phyloP scores from a whole-genome alignment of 2,329 filamentous ascomycete species.

The Epichloe sp. region DNA sequence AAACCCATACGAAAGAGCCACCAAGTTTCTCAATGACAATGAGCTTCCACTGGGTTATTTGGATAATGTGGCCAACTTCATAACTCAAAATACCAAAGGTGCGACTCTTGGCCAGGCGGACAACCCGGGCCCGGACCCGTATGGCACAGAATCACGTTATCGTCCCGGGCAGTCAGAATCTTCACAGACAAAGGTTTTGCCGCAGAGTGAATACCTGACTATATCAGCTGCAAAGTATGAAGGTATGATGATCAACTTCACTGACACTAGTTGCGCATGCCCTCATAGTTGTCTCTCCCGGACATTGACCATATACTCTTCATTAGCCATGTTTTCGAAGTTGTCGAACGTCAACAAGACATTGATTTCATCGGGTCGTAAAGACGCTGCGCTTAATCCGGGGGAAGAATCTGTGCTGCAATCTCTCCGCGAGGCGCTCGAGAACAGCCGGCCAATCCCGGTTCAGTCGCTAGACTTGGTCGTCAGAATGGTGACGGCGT shows the following conservation, averaged over 20 bases:
- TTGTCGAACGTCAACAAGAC: conserved; percentile 61
- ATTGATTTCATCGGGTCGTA: conserved; percentile 57
- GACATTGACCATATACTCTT: conserved; percentile 10
- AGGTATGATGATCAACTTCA: conserved; percentile 20
- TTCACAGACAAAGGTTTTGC: conserved; percentile 48
- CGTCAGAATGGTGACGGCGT: conserved; percentile 59
- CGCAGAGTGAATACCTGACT: conserved; percentile 65
- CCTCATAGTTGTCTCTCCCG: not conserved
- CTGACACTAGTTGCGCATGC: not conserved
- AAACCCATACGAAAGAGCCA: conserved; percentile 83
- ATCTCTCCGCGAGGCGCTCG: conserved; percentile 49
- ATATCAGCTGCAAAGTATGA: conserved; percentile 63
- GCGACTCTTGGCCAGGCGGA: conserved; percentile 59
- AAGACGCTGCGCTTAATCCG: conserved; percentile 61
- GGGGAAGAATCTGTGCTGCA: conserved; percentile 52
- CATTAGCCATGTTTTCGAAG: conserved; percentile 58
- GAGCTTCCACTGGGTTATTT: conserved; percentile 78
- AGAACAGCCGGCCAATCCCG: conserved; percentile 37
- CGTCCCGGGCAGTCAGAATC: conserved; percentile 44
- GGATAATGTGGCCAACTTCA: conserved; percentile 87
- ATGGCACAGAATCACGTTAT: conserved; percentile 67
- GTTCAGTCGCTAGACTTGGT: conserved; percentile 47
- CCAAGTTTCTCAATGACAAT: conserved; percentile 81
- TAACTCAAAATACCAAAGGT: conserved; percentile 77
- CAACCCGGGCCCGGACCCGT: conserved; percentile 51